Conservation (phyloP, 2,329 filamentous ascomycete genomes). For the Exophiala mesophila region DNA sequence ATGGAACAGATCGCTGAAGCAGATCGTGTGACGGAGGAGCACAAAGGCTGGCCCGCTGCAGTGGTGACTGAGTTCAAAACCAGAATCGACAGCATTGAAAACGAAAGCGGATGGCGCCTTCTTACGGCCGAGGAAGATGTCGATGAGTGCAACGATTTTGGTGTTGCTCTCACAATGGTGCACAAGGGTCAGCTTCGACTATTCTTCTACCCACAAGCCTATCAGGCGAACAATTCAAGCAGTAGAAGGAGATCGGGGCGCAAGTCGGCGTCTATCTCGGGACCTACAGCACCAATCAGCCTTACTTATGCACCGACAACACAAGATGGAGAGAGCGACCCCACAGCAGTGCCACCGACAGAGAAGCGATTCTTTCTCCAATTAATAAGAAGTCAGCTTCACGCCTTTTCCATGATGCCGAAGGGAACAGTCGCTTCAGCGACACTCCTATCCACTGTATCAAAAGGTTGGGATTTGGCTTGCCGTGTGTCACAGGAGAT, state of each 20-base stretch:
- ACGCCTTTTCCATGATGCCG: conserved; percentile 31
- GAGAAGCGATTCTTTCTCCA: conserved; percentile 40
- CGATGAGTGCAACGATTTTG: conserved; percentile 25
- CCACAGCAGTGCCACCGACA: conserved; percentile 29
- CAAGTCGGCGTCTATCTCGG: conserved; percentile 26
- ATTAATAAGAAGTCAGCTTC: conserved; percentile 35
- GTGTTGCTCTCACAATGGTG: conserved; percentile 37
- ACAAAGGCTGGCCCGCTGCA: conserved; percentile 76
- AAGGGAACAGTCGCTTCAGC: conserved; percentile 35
- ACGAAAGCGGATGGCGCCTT: conserved; percentile 43
- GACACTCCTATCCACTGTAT: conserved; percentile 38
- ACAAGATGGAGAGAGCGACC: conserved; percentile 17
- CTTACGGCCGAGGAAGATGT: conserved; percentile 32
- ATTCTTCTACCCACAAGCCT: conserved; percentile 39
- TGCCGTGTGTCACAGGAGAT: conserved; percentile 40
- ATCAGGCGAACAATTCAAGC: conserved; percentile 26
- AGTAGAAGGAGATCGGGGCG: conserved; percentile 22
- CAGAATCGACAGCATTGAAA: conserved; percentile 46
- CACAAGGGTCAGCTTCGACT: conserved; percentile 40
- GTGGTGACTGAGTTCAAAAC: conserved; percentile 78
- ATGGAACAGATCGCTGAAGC: conserved; percentile 73
- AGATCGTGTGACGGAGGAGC: conserved; percentile 79
- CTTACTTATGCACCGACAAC: conserved; percentile 31
- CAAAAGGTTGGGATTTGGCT: conserved; percentile 40
- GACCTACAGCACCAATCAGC: conserved; percentile 30